Percentiles rank a stretch among this genome's conserved stretches.
These are phyloP conservation scores for Aspergillus eucalypticola DNA, from an alignment of 2,329 filamentous ascomycete species.

Conservation along the genomic window DNA sequence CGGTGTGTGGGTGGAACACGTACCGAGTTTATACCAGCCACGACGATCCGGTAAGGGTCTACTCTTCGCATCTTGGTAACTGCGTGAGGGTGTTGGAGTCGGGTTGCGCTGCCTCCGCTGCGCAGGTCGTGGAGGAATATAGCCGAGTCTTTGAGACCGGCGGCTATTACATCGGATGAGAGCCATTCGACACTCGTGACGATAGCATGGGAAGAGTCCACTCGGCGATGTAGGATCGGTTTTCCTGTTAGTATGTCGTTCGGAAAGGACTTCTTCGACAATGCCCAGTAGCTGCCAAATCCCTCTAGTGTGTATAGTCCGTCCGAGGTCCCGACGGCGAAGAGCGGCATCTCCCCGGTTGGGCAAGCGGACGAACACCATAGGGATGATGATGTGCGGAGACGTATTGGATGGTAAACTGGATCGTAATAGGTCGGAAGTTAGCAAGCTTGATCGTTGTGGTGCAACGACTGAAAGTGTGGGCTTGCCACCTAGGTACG, in stretches of 20 bases:
- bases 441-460: background rate
- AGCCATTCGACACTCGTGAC: conserved; percentile 44
- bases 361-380: conserved; percentile 43
- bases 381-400: conserved; percentile 30
- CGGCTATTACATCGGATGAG: conserved; percentile 36
- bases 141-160: conserved; percentile 36
- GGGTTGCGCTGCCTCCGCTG: conserved; percentile 31
- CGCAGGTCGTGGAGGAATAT: conserved; percentile 41
- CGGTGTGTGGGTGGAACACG: conserved; percentile 1
- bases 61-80: conserved; percentile 39
- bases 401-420: conserved; percentile 32
- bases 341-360: conserved; percentile 28
- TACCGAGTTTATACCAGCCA: conserved; percentile 36
- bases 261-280: conserved; percentile 31
- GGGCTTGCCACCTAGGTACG: conserved; percentile 6
- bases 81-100: conserved; percentile 37
- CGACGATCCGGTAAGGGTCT: conserved; percentile 38
- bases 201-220: conserved; percentile 29
- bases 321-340: conserved; percentile 41
- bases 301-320: conserved; percentile 38
- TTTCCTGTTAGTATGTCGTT: conserved; percentile 17
- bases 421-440: background rate
- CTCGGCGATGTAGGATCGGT: conserved; percentile 18
- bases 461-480: background rate
- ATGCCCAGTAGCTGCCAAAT: conserved; percentile 29